Evolutionary conservation across 345 rosid species (phyloP), one percentile per base, ranked within the genome.

Genomic region (Lumnitzera racemosa): DNA sequence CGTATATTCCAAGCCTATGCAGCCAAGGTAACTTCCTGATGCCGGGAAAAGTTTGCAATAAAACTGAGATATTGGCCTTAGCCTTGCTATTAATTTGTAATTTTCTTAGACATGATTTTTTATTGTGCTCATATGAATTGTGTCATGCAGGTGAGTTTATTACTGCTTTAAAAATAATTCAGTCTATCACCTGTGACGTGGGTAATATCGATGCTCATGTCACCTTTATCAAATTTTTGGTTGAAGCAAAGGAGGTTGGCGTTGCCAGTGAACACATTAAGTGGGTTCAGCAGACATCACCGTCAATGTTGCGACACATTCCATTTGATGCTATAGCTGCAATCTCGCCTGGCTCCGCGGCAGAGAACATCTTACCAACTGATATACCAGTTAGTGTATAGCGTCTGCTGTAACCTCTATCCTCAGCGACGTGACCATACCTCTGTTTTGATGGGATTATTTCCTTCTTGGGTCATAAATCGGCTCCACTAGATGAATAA

Each of bases 211-310:
- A 65, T 12, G 54, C 88, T 64, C 85, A 88, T 76, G 82, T 78
- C 8, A 70, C 70, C 63, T 64, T 91, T 61, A 64, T 86, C 66
- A 82, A 79, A 70, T 73, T 71, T 66, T 68, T 81, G 68, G 88
- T 77, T 16, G 88, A 84, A 60, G 83, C 85, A 11, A 64, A 70
- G 46, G 85, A 86, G 73, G 48, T 78, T 68, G 68, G 64, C 66
- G 56, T 76, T 59, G 91, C 88, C 49, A 58, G 72, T 56, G 68
- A 67, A 58, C 96, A 88, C 69, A 55, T 80, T 58, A 70, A 72
- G 61, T 69, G 72, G 79, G 55, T 85, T 68, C 78, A 60, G 55
- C 76, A 68, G 52, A 68, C 64, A 56, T 82, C 80, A 0, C 78
- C 94, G 48, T 70, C 75, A 20, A 67, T 68, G 54, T 67, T 76